These are phyloP conservation scores for Zygnema circumcarinatum DNA, from an alignment of 139 green algal species.

Conservation along the genomic window DNA sequence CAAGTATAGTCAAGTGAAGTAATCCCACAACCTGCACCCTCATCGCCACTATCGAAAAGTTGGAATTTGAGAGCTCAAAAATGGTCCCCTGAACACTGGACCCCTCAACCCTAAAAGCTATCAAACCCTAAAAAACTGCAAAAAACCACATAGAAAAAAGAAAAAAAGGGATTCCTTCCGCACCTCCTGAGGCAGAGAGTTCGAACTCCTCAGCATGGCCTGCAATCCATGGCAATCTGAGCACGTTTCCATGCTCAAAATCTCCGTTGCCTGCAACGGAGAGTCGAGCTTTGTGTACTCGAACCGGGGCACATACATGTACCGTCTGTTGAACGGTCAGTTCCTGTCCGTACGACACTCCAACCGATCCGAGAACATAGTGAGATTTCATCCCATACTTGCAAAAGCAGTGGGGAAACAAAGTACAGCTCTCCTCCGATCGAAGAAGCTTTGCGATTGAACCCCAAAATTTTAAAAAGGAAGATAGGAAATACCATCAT, in stretches of 20 bases:
- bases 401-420: no score
- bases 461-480: no score
- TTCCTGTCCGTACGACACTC: background rate
- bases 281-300: background rate
- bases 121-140: no score
- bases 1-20: background rate
- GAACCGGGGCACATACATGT: background rate
- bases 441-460: no score
- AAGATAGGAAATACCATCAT: no score
- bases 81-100: no score
- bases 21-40: constrained; percentile 9
- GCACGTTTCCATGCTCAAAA: background rate
- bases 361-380: background rate
- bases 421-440: no score
- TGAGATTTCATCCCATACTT: no score
- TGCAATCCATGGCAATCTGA: background rate
- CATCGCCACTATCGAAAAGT: no score
- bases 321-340: background rate
- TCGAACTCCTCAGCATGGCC: background rate
- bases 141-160: background rate
- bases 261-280: background rate
- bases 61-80: no score
- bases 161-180: background rate
- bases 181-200: constrained; percentile 9
- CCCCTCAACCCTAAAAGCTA: no score